phyloP scores from a whole-genome alignment of 2,329 filamentous ascomycete species.

The Colletotrichum neosansevieriae region DNA sequence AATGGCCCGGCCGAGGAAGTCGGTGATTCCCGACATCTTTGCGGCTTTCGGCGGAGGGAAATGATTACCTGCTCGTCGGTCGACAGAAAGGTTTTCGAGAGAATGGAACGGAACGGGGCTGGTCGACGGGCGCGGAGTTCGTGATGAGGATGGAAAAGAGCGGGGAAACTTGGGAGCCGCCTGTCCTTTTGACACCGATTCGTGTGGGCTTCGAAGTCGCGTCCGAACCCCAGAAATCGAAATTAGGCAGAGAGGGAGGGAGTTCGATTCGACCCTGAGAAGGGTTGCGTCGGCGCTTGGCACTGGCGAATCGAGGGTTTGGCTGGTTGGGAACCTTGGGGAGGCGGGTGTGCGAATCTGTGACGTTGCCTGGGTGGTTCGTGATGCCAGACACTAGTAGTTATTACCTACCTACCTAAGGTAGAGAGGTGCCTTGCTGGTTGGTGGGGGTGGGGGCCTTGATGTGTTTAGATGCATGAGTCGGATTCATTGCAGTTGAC shows the following conservation, averaged over 20 bases:
- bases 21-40: slow-evolving; percentile 87
- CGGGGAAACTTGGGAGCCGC: slow-evolving; percentile 33
- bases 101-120: too few species aligned
- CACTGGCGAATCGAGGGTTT: slow-evolving; percentile 6
- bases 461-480: neutral
- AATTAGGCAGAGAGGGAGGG: slow-evolving; percentile 11
- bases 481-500: neutral
- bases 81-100: too few species aligned
- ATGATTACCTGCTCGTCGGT: too few species aligned
- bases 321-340: slow-evolving; percentile 22
- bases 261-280: neutral
- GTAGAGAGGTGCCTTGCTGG: slow-evolving; percentile 22
- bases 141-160: slow-evolving; percentile 28
- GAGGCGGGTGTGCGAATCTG: slow-evolving; percentile 32
- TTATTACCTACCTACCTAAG: too few species aligned
- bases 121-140: neutral
- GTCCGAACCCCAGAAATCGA: too few species aligned
- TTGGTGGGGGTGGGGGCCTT: slow-evolving; percentile 37
- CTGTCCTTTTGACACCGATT: neutral
- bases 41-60: slow-evolving; percentile 26
- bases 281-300: slow-evolving; percentile 33
- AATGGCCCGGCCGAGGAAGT: slow-evolving; percentile 97
- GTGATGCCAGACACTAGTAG: slow-evolving; percentile 33
- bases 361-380: slow-evolving; percentile 40
- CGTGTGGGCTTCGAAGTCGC: neutral